phyloP scores from a whole-genome alignment of 495 filamentous ascomycete genomes.

The Bacidia rubella region DNA sequence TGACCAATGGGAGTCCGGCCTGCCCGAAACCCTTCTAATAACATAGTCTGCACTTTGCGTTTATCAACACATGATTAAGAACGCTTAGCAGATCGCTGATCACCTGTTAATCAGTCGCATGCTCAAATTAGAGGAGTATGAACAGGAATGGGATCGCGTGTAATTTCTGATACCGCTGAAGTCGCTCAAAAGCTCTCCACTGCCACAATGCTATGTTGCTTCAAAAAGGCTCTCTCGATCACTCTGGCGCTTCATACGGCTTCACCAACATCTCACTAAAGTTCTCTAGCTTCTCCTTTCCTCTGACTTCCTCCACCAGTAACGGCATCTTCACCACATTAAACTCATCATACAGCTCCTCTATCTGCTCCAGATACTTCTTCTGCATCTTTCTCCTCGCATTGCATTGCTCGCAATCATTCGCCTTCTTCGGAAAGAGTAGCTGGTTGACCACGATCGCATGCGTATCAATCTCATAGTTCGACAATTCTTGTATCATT shows the following conservation, averaged over 20 bases:
- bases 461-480: slow-evolving; percentile 91
- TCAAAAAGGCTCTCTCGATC: too few relatives aligned
- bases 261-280: slow-evolving; percentile 89
- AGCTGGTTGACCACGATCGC: slow-evolving; percentile 97
- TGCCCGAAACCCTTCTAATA: too few relatives aligned
- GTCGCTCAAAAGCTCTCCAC: too few relatives aligned
- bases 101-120: too few relatives aligned
- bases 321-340: slow-evolving; percentile 97
- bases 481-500: slow-evolving; percentile 96
- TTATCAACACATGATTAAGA: too few relatives aligned
- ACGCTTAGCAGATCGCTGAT: too few relatives aligned
- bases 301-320: slow-evolving; percentile 86
- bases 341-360: slow-evolving; percentile 97
- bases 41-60: too few relatives aligned
- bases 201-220: too few relatives aligned
- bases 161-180: too few relatives aligned
- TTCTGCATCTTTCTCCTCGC: slow-evolving; percentile 95
- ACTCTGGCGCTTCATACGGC: slow-evolving; percentile 69
- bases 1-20: too few relatives aligned
- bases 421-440: slow-evolving; percentile 77
- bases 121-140: too few relatives aligned
- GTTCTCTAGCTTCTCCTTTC: slow-evolving; percentile 82
- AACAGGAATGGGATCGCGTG: too few relatives aligned
- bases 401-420: slow-evolving; percentile 88
- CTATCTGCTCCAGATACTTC: slow-evolving; percentile 98